A percentile compares a stretch with the other conserved stretches of the same genome.
Conservation (phyloP, 495 filamentous ascomycete species). For the Durotheca rogersii region DNA sequence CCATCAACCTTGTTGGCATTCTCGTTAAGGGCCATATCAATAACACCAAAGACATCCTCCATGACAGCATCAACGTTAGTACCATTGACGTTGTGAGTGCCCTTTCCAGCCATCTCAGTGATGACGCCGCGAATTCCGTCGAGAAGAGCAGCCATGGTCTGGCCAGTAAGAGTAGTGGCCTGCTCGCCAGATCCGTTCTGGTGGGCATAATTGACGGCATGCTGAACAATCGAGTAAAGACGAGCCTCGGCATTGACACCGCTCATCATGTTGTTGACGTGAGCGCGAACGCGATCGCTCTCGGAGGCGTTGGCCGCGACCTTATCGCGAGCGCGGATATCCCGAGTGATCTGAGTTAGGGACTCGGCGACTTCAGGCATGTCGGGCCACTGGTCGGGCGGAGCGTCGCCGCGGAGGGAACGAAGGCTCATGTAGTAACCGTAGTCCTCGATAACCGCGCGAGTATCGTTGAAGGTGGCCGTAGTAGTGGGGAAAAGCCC, state of each 20-base stretch:
- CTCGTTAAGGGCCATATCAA: conserved; percentile 18
- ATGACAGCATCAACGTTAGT: conserved; percentile 24
- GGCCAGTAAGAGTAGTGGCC: conserved; percentile 11
- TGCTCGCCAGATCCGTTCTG: conserved; percentile 18
- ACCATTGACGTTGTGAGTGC: conserved; percentile 3
- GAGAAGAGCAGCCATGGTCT: conserved; percentile 17
- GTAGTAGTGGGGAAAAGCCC: conserved; percentile 25
- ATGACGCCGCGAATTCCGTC: conserved; percentile 24
- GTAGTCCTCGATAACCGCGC: conserved; percentile 21
- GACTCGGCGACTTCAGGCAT: conserved; percentile 16
- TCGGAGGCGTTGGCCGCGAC: conserved; percentile 22
- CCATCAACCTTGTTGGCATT: conserved; percentile 3
- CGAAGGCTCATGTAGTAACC: conserved; percentile 9
- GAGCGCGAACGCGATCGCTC: conserved; percentile 19
- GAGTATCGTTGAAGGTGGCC: conserved; percentile 7
- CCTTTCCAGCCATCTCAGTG: conserved; percentile 10
- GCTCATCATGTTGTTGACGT: conserved; percentile 28
- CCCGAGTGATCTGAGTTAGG: conserved; percentile 17
- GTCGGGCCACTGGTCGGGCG: conserved; percentile 20
- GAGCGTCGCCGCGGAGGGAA: conserved; percentile 8
- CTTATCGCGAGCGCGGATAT: conserved; percentile 31
- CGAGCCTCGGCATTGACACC: conserved; percentile 25
- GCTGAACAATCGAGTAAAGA: conserved; percentile 33
- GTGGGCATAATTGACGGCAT: conserved; percentile 21
- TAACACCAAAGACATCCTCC: conserved; percentile 23